Evolutionary conservation across 208 protist genomes (phyloP).

Genomic region (Acanthamoeba divionensis): DNA sequence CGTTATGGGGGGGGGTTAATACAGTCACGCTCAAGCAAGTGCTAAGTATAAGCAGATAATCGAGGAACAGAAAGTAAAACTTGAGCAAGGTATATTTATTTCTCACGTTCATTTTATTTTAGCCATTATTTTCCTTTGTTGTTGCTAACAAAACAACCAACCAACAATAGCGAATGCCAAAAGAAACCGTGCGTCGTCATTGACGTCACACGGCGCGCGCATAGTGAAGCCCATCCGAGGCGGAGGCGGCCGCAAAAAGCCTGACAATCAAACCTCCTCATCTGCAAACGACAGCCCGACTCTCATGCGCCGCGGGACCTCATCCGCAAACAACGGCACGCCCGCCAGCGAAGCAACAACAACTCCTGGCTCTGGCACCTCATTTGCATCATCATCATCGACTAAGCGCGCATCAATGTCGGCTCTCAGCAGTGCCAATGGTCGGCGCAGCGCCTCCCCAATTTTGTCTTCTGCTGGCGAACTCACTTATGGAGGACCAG

Average conservation of each 20-base stretch:
- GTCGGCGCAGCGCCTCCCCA: no score
- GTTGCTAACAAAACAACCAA: not conserved
- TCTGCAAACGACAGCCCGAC: no score
- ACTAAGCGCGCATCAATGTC: no score
- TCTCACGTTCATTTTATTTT: not conserved
- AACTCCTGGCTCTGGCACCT: no score
- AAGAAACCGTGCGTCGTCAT: not conserved
- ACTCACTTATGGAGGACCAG: no score
- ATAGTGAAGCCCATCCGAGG: slow-evolving; percentile 29
- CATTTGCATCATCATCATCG: no score
- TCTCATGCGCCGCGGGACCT: no score
- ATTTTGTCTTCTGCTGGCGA: no score
- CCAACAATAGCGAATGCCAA: not conserved
- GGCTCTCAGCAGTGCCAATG: no score
- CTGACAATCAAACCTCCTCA: no score
- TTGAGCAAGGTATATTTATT: not conserved
- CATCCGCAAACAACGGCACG: no score
- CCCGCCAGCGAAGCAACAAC: no score
- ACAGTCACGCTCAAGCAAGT: not conserved
- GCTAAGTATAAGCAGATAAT: slow-evolving; percentile 33
- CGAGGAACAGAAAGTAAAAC: slow-evolving; percentile 11
- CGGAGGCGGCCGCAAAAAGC: not conserved
- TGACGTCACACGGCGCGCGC: not conserved
- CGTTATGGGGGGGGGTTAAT: not conserved
- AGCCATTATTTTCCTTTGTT: not conserved